Evolutionary conservation across 2,329 filamentous ascomycete genomes (phyloP).

Genomic region (Xylariaceae sp.): DNA sequence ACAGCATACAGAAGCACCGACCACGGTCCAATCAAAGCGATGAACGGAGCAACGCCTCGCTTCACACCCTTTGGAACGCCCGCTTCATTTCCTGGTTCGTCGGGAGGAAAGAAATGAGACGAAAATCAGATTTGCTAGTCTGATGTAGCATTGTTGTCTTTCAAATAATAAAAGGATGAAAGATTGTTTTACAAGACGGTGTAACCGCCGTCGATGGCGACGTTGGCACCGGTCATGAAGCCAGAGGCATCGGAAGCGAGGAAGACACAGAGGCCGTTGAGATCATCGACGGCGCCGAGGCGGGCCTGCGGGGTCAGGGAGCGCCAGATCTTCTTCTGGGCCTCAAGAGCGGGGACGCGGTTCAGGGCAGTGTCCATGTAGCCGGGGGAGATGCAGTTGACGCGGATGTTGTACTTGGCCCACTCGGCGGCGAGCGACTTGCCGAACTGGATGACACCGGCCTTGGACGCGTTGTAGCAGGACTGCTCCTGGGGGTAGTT

Average conservation of each 20-base stretch:
- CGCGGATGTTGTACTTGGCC: constrained; percentile 74
- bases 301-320: constrained; percentile 67
- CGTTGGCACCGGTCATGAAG: constrained; percentile 75
- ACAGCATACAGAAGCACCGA: too few relatives aligned
- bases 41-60: too few relatives aligned
- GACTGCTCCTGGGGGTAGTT: constrained; percentile 82
- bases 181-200: constrained; percentile 57
- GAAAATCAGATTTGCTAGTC: too few relatives aligned
- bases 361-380: constrained; percentile 85
- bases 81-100: too few relatives aligned
- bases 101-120: too few relatives aligned
- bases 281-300: constrained; percentile 66
- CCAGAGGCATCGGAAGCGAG: constrained; percentile 65
- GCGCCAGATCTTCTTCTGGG: constrained; percentile 78
- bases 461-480: constrained; percentile 81
- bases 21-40: too few relatives aligned
- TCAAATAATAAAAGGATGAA: too few relatives aligned
- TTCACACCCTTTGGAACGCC: too few relatives aligned
- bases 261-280: constrained; percentile 73
- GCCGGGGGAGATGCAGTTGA: constrained; percentile 79
- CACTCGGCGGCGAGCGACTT: constrained; percentile 80
- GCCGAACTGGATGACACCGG: constrained; percentile 70
- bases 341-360: constrained; percentile 70
- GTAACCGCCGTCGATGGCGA: constrained; percentile 66
- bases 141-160: too few relatives aligned